Conservation (phyloP, 2,329 filamentous ascomycete genomes). For the Hypoxylon sp. region DNA sequence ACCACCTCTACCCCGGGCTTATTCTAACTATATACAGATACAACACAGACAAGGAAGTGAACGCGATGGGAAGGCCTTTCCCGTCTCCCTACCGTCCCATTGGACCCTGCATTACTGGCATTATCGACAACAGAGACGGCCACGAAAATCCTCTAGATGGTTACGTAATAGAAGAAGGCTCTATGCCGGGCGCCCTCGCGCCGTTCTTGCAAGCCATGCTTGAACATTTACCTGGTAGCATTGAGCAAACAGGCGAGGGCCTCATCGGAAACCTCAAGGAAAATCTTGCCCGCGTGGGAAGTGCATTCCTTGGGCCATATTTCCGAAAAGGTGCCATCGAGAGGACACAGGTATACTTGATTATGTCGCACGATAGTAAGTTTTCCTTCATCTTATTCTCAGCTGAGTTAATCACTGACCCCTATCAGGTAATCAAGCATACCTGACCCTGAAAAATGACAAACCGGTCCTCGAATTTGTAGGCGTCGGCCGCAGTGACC, state of each 20-base stretch:
- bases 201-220: conserved; percentile 71
- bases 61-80: conserved; percentile 68
- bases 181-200: conserved; percentile 70
- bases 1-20: background rate
- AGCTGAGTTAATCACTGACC: conserved; percentile 35
- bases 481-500: conserved; percentile 70
- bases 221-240: conserved; percentile 66
- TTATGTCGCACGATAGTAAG: conserved; percentile 76
- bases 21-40: conserved; percentile 61
- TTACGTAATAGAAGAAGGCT: conserved; percentile 75
- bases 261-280: conserved; percentile 62
- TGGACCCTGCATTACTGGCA: conserved; percentile 74
- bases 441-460: conserved; percentile 71
- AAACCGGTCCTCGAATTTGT: conserved; percentile 72
- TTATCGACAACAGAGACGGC: conserved; percentile 71
- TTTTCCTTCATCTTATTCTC: conserved; percentile 13
- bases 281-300: conserved; percentile 65
- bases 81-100: conserved; percentile 67
- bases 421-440: conserved; percentile 68
- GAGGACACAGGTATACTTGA: conserved; percentile 74
- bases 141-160: conserved; percentile 71
- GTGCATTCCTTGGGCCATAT: conserved; percentile 72
- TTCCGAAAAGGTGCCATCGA: conserved; percentile 68
- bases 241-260: conserved; percentile 57
- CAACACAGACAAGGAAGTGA: conserved; percentile 70